Base-by-base conservation (phyloP, 805 yeast species). In the Metschnikowia amazonensis region DNA sequence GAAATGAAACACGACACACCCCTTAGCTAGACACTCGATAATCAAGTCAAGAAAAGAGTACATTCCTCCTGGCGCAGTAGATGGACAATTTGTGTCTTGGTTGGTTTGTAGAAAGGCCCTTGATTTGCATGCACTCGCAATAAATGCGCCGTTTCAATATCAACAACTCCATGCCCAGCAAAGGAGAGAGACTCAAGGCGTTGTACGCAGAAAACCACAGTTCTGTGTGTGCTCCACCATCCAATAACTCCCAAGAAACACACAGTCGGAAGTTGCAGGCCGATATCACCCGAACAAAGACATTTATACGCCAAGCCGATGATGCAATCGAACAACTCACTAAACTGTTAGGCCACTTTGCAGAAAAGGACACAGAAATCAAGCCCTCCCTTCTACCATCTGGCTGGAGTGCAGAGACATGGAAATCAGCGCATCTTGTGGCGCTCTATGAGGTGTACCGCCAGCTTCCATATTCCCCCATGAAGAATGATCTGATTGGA, bases 401-500 rank as follows among this genome's bases (percentile, higher is more conserved):
- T 14, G 40, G 29, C 17, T 48, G 48, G 51, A 32, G 16, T 21
- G 40, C 37, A 4, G 49, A 45, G 21, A 44, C 49, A 6, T 24
- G 14, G 21, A 20, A 41, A 21, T 24, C 34, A n/a, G 51, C 44
- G 16, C 51, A 47, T 34, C 39, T 47, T 21, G 39, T 53, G 29
- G 55, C 57, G 18, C 52, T 48, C 10, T 17, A 46, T 25, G 57
- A 50, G 18, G 52, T 45, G 4, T 53, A 47, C 31, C 34, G 36
- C 18, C 45, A 40, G 31, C 50, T 55, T 30, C 54, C 58, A 3
- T 55, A 53, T 32, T 34, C 44, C 29, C 47, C 57, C 13, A 46
- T 45, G 46, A 55, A 53, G 34, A 53, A 49, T 44, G 58, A 55
- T 24, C 55, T 51, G 56, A 55, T 55, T 13, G 58, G 57, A n/a